These are phyloP conservation scores for Westerdykella ornata DNA, from an alignment of 2,329 filamentous ascomycete species.

Conservation along the genomic window DNA sequence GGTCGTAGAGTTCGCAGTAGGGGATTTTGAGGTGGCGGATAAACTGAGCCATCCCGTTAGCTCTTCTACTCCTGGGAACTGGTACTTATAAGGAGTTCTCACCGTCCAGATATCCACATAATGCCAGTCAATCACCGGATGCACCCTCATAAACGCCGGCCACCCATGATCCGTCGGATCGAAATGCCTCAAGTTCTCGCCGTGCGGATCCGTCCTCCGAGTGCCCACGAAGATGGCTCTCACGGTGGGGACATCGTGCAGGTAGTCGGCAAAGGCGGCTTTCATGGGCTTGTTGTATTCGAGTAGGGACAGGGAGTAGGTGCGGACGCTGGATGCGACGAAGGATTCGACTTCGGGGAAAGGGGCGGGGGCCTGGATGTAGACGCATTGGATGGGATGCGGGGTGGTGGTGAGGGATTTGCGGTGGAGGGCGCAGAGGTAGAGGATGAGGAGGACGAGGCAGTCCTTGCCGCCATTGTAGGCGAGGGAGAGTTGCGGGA, in stretches of 20 bases:
- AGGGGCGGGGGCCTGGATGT: slow-evolving; percentile 77
- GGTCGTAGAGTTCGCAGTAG: slow-evolving; percentile 83
- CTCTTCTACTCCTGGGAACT: too few relatives aligned
- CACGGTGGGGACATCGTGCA: slow-evolving; percentile 57
- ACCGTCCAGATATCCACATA: slow-evolving; percentile 93
- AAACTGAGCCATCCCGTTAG: slow-evolving; percentile 49
- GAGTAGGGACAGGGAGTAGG: slow-evolving; percentile 69
- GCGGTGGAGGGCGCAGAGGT: slow-evolving; percentile 59
- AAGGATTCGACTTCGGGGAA: slow-evolving; percentile 84
- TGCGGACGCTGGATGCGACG: slow-evolving; percentile 57
- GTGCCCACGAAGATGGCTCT: slow-evolving; percentile 83
- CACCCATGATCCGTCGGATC: slow-evolving; percentile 82
- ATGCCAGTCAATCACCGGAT: slow-evolving; percentile 97
- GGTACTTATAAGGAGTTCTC: too few relatives aligned
- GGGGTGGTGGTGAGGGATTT: slow-evolving; percentile 22
- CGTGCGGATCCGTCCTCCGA: slow-evolving; percentile 85
- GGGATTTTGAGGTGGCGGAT: slow-evolving; percentile 70
- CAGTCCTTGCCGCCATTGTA: slow-evolving; percentile 99
- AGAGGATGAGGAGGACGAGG: slow-evolving; percentile 80
- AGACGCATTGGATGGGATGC: slow-evolving; percentile 65
- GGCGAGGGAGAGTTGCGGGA: slow-evolving; percentile 74
- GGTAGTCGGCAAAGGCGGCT: slow-evolving; percentile 69
- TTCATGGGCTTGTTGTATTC: slow-evolving; percentile 76
- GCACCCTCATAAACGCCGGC: slow-evolving; percentile 87
- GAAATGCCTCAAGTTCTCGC: slow-evolving; percentile 70